Conservation (phyloP, 1,139 yeast species). For the Pneumocystis jirovecii region DNA sequence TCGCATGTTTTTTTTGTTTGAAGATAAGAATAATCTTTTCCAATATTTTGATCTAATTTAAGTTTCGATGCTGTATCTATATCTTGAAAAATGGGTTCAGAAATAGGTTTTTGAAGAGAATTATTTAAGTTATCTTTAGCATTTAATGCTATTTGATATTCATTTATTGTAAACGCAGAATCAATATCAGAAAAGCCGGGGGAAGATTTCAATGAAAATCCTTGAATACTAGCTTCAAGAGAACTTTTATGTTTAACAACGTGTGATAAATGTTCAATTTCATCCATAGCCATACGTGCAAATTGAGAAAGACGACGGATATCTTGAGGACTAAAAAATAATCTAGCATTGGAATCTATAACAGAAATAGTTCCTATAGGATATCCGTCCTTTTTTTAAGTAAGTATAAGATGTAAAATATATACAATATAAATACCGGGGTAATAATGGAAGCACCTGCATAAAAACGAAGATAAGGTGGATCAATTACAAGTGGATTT, state of each 20-base stretch:
- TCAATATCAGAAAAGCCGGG: neutral
- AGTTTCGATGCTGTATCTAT: neutral
- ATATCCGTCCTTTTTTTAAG: conserved; percentile 8
- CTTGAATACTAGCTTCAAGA: neutral
- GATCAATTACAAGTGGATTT: conserved; percentile 13
- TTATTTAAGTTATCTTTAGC: neutral
- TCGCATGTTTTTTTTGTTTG: neutral
- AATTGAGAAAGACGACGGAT: conserved; percentile 11
- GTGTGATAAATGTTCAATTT: conserved; percentile 7
- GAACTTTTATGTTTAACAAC: conserved; percentile 5
- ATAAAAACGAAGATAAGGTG: conserved; percentile 14
- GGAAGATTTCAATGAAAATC: neutral
- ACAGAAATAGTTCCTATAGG: conserved; percentile 15
- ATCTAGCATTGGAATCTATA: conserved; percentile 12
- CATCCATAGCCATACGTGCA: conserved; percentile 12
- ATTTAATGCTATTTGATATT: neutral
- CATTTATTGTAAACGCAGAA: neutral
- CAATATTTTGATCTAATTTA: neutral
- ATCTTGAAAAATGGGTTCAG: neutral
- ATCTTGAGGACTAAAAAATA: conserved; percentile 7
- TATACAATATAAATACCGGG: neutral
- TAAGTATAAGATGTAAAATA: neutral
- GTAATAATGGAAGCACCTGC: conserved; percentile 16
- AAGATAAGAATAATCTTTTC: neutral
- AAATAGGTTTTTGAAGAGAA: neutral